A percentile compares a stretch with the other conserved stretches of the same genome.
These are phyloP conservation scores for Epichloe sp. DNA, from an alignment of 2,329 filamentous ascomycete genomes.

Conservation along the genomic window DNA sequence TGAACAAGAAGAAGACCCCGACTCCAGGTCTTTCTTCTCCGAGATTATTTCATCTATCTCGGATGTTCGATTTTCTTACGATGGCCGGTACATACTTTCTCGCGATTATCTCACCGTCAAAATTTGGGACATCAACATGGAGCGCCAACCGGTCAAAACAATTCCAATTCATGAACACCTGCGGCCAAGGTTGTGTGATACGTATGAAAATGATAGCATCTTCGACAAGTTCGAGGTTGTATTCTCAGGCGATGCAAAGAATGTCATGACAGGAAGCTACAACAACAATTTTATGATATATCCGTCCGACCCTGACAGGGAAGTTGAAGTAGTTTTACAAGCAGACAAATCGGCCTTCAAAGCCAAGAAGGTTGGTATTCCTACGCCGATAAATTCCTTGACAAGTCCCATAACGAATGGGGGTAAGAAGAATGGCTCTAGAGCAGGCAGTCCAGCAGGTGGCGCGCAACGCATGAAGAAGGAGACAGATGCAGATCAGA, in stretches of 20 bases:
- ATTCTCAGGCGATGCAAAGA: slow-evolving; percentile 95
- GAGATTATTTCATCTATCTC: slow-evolving; percentile 99
- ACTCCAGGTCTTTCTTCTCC: slow-evolving; percentile 95
- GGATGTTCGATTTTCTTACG: slow-evolving; percentile 92
- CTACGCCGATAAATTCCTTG: slow-evolving; percentile 83
- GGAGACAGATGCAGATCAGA: slow-evolving; percentile 97
- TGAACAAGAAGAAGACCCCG: slow-evolving; percentile 95
- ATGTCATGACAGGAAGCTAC: slow-evolving; percentile 99
- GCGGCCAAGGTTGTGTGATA: slow-evolving; percentile 86
- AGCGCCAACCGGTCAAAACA: slow-evolving; percentile 91
- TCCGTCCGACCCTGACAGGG: slow-evolving; percentile 87
- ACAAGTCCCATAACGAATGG: slow-evolving; percentile 61
- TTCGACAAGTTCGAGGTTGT: slow-evolving; percentile 99
- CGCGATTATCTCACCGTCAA: slow-evolving; percentile 98
- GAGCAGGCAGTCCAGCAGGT: slow-evolving; percentile 75
- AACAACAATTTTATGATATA: slow-evolving; percentile 99
- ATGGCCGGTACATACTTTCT: slow-evolving; percentile 93
- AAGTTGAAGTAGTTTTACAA: slow-evolving; percentile 93
- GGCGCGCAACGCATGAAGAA: slow-evolving; percentile 85
- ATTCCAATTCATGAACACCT: slow-evolving; percentile 98
- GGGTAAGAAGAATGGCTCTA: slow-evolving; percentile 75
- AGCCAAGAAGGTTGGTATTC: slow-evolving; percentile 97
- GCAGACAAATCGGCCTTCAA: slow-evolving; percentile 99
- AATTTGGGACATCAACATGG: slow-evolving; percentile 99
- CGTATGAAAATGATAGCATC: slow-evolving; percentile 98